Percentiles rank a stretch among this genome's conserved stretches.
Conservation (phyloP, 371 early-diverging fungal genomes). For the Sporodiniella umbellata region DNA sequence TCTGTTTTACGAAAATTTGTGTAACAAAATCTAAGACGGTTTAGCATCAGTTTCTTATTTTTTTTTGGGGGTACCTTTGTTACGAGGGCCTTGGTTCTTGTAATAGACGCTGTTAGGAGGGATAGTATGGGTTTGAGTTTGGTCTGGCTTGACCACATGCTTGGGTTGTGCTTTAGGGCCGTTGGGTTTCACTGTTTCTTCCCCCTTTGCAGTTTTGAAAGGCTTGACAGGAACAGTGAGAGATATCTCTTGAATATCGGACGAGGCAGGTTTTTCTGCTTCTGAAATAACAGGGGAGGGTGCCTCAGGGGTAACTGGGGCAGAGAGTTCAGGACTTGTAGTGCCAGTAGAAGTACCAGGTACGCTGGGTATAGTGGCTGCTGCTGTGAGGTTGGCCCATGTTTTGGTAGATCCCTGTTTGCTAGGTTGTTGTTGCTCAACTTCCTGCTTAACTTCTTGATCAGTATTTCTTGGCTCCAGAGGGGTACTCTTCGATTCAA, state of each 20-base stretch:
- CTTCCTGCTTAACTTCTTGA: constrained; percentile 1
- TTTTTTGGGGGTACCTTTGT: constrained; percentile 7
- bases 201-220: no score
- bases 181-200: no score
- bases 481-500: background rate
- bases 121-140: no score
- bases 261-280: constrained; percentile 3
- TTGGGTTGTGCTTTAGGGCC: no score
- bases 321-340: constrained; percentile 16
- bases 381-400: constrained; percentile 50
- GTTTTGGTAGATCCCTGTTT: constrained; percentile 47
- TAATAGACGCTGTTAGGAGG: constrained; percentile 15
- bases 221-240: no score
- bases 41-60: background rate
- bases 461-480: constrained; percentile 10
- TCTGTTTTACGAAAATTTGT: constrained; percentile 39
- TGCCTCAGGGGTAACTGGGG: constrained; percentile 9
- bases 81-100: constrained; percentile 11
- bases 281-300: constrained; percentile 3
- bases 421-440: constrained; percentile 5
- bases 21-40: constrained; percentile 10
- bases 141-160: no score
- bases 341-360: constrained; percentile 1
- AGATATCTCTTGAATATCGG: no score
- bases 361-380: background rate